phyloP scores from a whole-genome alignment of 768 basidiomycete species.

The Leccinum disarticulatum region DNA sequence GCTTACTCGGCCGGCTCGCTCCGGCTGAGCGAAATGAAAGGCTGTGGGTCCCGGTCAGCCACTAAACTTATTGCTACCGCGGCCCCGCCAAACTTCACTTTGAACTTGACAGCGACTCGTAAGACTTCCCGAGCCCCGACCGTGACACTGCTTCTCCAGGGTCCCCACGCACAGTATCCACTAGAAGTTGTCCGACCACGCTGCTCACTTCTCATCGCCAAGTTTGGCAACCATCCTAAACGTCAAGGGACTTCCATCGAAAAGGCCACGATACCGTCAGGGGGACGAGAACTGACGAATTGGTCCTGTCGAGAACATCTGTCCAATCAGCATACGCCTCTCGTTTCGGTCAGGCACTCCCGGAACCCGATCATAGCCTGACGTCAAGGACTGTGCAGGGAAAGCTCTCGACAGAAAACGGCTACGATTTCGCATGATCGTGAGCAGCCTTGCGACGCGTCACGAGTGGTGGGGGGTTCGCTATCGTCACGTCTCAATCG shows the following conservation, averaged over 20 bases:
- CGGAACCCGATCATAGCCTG: slow-evolving; percentile 11
- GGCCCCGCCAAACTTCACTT: background rate
- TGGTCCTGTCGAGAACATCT: background rate
- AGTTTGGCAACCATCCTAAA: background rate
- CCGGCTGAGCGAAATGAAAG: background rate
- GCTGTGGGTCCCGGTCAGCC: background rate
- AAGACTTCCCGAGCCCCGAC: background rate
- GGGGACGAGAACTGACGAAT: background rate
- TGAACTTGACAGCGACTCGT: background rate
- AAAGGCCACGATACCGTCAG: background rate
- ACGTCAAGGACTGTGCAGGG: slow-evolving; percentile 27
- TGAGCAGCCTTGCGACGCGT: background rate
- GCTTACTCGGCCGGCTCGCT: background rate
- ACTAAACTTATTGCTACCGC: slow-evolving; percentile 12
- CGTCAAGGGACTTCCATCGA: background rate
- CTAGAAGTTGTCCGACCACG: background rate
- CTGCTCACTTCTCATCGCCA: background rate
- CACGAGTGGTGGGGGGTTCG: background rate
- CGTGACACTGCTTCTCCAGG: background rate
- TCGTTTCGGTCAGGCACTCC: background rate
- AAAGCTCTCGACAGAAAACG: slow-evolving; percentile 17
- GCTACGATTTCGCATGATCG: slow-evolving; percentile 6
- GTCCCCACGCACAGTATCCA: background rate
- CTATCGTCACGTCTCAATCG: slow-evolving; percentile 9
- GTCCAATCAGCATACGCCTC: background rate